These are phyloP conservation scores for Termitomyces sp. DNA, from an alignment of 768 basidiomycete genomes.

Conservation along the genomic window DNA sequence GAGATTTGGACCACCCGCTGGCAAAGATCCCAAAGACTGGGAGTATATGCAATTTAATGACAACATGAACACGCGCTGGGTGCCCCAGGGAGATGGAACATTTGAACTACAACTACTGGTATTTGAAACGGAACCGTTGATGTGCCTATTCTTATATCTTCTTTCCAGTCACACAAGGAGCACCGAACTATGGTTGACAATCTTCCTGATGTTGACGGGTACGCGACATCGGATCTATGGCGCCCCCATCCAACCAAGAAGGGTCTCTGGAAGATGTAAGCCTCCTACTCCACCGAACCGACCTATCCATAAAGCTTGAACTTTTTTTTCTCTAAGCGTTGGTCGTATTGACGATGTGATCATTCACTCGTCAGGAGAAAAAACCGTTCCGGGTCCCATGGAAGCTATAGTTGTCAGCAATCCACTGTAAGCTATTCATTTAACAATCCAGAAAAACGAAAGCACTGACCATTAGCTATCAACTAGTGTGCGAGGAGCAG, in stretches of 20 bases:
- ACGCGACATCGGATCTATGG: conserved; percentile 10
- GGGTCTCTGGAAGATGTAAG: conserved; percentile 12
- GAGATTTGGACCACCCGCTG: conserved; percentile 13
- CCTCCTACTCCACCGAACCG: background rate
- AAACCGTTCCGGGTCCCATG: conserved; percentile 35
- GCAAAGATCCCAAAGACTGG: conserved; percentile 19
- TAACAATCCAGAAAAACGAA: background rate
- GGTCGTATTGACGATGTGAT: conserved; percentile 42
- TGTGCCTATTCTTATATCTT: background rate
- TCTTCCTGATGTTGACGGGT: conserved; percentile 7
- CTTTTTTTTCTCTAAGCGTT: conserved; percentile 21
- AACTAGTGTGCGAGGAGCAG: conserved; percentile 18
- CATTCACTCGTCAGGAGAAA: conserved; percentile 34
- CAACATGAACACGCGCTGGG: conserved; percentile 29
- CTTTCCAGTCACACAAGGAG: background rate
- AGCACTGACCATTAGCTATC: too few relatives aligned
- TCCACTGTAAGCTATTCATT: conserved; percentile 15
- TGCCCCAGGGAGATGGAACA: conserved; percentile 32
- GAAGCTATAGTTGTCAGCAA: conserved; percentile 22
- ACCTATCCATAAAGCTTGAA: background rate
- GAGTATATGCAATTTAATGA: conserved; percentile 14
- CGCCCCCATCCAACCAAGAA: conserved; percentile 7
- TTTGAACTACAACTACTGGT: conserved; percentile 40
- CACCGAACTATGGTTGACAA: conserved; percentile 5
- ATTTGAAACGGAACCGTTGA: too few relatives aligned